These are phyloP conservation scores for Yarrowia deformans DNA, from an alignment of 805 yeast species.

Conservation along the genomic window DNA sequence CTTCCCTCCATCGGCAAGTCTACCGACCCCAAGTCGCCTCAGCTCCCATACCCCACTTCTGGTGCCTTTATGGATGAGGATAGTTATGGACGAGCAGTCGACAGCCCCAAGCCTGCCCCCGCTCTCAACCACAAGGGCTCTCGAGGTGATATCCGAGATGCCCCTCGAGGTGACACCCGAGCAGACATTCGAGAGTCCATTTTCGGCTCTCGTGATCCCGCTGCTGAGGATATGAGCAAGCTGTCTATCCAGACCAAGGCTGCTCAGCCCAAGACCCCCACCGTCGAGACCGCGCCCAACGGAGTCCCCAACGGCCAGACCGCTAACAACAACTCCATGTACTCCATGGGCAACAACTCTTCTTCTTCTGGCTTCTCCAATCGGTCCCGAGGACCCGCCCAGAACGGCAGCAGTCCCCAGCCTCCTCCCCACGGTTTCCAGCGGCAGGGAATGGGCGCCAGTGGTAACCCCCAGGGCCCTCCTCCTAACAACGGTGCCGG, in stretches of 20 bases:
- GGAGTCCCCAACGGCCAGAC: slow-evolving; percentile 30
- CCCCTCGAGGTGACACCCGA: slow-evolving; percentile 17
- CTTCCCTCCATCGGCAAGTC: slow-evolving; percentile 43
- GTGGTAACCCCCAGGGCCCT: too few relatives aligned
- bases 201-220: slow-evolving; percentile 43
- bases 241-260: slow-evolving; percentile 21
- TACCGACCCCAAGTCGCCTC: slow-evolving; percentile 46
- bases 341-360: slow-evolving; percentile 23
- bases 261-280: slow-evolving; percentile 22
- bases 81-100: slow-evolving; percentile 25
- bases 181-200: slow-evolving; percentile 47
- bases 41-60: slow-evolving; percentile 39
- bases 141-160: slow-evolving; percentile 45
- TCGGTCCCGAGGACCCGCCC: slow-evolving; percentile 20
- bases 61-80: slow-evolving; percentile 25
- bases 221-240: slow-evolving; percentile 40
- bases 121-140: slow-evolving; percentile 41
- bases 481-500: too few relatives aligned
- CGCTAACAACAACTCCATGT: slow-evolving; percentile 4
- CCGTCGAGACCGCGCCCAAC: neutral
- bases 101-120: neutral
- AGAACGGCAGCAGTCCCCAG: slow-evolving; percentile 9
- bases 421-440: slow-evolving; percentile 33
- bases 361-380: slow-evolving; percentile 31
- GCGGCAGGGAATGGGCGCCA: slow-evolving; percentile 25